A percentile compares a stretch with the other conserved stretches of the same genome.
These are phyloP conservation scores for Helotiales sp. DNA, from an alignment of 2,329 filamentous ascomycete species.

Conservation along the genomic window DNA sequence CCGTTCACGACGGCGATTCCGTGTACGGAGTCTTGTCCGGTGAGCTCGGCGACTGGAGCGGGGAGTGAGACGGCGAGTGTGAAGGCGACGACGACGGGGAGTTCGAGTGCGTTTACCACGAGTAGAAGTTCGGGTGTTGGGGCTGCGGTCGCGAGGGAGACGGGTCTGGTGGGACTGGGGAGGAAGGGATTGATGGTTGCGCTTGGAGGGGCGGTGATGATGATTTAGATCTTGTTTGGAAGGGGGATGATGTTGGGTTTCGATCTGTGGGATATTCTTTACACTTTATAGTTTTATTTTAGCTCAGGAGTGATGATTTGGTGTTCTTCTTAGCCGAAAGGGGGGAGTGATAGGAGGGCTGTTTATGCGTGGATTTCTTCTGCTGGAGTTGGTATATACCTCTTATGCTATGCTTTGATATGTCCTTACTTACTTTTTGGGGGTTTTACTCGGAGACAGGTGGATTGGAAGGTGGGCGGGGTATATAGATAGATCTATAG, in stretches of 20 bases:
- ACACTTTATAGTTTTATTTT: too few relatives aligned
- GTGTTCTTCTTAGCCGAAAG: background rate
- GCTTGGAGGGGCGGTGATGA: conserved; percentile 33
- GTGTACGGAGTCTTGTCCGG: conserved; percentile 49
- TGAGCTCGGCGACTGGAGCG: conserved; percentile 29
- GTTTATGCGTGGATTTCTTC: background rate
- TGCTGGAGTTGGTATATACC: background rate
- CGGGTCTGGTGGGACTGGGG: conserved; percentile 23
- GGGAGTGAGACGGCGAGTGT: conserved; percentile 29
- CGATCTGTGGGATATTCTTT: background rate
- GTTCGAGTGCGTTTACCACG: conserved; percentile 11
- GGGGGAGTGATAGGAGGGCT: background rate
- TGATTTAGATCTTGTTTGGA: conserved; percentile 23
- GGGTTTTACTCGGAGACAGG: too few relatives aligned
- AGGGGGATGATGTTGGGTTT: background rate
- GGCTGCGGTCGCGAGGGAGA: conserved; percentile 26
- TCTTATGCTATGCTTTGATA: background rate
- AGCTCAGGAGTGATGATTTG: background rate
- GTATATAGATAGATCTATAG: background rate
- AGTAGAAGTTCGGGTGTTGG: conserved; percentile 11
- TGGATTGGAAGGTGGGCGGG: background rate
- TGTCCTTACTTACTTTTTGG: background rate
- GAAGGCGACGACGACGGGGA: conserved; percentile 18
- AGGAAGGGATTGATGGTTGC: conserved; percentile 29
- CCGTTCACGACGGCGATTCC: conserved; percentile 52